A percentile compares a stretch with the other conserved stretches of the same genome.
These are phyloP conservation scores for Fusarium aywerte DNA, from an alignment of 2,329 filamentous ascomycete species.

Conservation along the genomic window DNA sequence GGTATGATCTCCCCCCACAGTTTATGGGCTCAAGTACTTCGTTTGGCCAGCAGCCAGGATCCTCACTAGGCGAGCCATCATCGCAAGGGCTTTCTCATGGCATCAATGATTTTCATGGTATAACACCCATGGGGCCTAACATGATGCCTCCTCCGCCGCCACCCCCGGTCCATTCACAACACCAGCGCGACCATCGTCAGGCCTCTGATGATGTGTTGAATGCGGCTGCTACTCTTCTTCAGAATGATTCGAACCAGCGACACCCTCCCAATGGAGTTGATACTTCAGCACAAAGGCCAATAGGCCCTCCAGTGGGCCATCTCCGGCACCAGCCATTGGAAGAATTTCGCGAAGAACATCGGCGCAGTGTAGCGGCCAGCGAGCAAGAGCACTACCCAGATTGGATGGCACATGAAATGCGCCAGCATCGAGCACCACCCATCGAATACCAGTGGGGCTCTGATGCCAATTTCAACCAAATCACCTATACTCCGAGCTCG, in stretches of 20 bases:
- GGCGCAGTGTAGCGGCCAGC: slow-evolving; percentile 47
- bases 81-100: slow-evolving; percentile 36
- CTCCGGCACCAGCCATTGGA: slow-evolving; percentile 57
- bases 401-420: slow-evolving; percentile 52
- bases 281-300: slow-evolving; percentile 38
- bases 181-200: slow-evolving; percentile 47
- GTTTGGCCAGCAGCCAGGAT: slow-evolving; percentile 63
- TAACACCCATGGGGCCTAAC: slow-evolving; percentile 44
- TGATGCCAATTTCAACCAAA: slow-evolving; percentile 69
- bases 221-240: slow-evolving; percentile 64
- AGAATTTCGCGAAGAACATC: slow-evolving; percentile 56
- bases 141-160: slow-evolving; percentile 53
- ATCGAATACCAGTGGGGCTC: slow-evolving; percentile 73
- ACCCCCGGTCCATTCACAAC: slow-evolving; percentile 40
- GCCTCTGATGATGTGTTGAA: slow-evolving; percentile 65
- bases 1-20: slow-evolving; percentile 69
- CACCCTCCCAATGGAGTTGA: slow-evolving; percentile 45
- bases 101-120: slow-evolving; percentile 37
- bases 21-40: slow-evolving; percentile 75
- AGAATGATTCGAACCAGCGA: slow-evolving; percentile 53
- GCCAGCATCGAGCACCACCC: slow-evolving; percentile 50
- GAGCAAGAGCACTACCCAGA: slow-evolving; percentile 55
- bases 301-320: slow-evolving; percentile 54
- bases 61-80: slow-evolving; percentile 43
- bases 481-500: slow-evolving; percentile 67